Evolutionary conservation across 192 early-diverging fungal species (phyloP).

Genomic region (Rhizophagus sp.): DNA sequence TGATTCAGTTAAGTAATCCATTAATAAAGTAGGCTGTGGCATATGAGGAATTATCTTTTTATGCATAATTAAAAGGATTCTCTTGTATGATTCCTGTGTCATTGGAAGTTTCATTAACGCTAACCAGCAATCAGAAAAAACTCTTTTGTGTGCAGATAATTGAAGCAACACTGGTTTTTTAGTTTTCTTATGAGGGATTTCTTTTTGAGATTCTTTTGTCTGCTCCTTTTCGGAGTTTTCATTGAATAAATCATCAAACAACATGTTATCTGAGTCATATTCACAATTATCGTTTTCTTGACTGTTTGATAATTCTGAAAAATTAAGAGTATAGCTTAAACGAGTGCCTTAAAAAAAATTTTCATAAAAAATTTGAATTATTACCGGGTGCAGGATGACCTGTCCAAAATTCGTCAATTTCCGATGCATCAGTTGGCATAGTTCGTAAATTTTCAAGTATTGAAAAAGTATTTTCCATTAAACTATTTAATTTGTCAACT

Average conservation of each 20-base stretch:
- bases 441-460: conserved; percentile 60
- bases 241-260: conserved; percentile 28
- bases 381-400: conserved; percentile 49
- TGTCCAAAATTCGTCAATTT: conserved; percentile 68
- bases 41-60: conserved; percentile 88
- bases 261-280: conserved; percentile 32
- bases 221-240: conserved; percentile 13
- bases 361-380: no score
- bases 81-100: conserved; percentile 74
- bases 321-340: neutral
- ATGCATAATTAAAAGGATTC: conserved; percentile 80
- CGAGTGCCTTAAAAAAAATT: no score
- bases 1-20: conserved; percentile 91
- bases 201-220: conserved; percentile 27
- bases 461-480: conserved; percentile 61
- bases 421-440: conserved; percentile 55
- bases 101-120: conserved; percentile 72
- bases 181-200: neutral
- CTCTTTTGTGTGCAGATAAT: conserved; percentile 58
- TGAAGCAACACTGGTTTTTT: conserved; percentile 16
- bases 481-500: conserved; percentile 34
- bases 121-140: conserved; percentile 83
- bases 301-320: neutral
- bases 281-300: conserved; percentile 39
- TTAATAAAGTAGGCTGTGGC: conserved; percentile 72